Evolutionary conservation across 805 yeast species (phyloP), one percentile per base, ranked within the genome.

Genomic region (Debaryomyces hansenii): DNA sequence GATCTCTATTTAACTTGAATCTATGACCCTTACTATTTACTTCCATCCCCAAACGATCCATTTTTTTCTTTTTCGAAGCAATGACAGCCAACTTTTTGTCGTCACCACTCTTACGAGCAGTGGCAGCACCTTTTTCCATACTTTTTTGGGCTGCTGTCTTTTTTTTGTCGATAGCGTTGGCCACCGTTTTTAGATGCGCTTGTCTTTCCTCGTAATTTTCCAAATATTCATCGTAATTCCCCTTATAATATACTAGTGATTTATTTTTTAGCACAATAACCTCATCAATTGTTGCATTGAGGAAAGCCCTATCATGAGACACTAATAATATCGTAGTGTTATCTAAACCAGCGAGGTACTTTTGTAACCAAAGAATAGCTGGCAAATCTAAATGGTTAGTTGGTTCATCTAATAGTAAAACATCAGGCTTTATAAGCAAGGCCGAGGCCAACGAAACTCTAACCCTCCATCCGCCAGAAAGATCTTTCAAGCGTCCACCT

Each of bases 31-130:
- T 38, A 10, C 20, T 29, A 14, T 38, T 38, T 5, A 38, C 41
- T 15, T 38, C 41, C 41, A 38, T 38, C n/a, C 41, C 41, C 29
- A 38, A 14, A 16, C 29, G 20, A 21, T 38, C 41, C 16, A 38
- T 6, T 27, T 38, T 38, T 38, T 38, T 38, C 40, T n/a, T 38
- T 21, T 38, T 38, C n/a, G 41, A 38, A 12, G 41, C 41, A 4
- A 21, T 6, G 11, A 15, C 20, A 20, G 29, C 16, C 41, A 38
- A 20, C 14, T 38, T 38, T 18, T 38, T 38, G 20, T 38, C 41
- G 10, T 38, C 41, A 4, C 41, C 41, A 20, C 16, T 20, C 24
- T 38, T 38, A 10, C 20, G 20, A 4, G 41, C 41, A 12, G 6
- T 38, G 20, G 12, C 18, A 3, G n/a, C 14, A 20, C 14, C 15